Evolutionary conservation across 202 grass and related monocot species (phyloP).

Genomic region (Hordeum pubiflorum): DNA sequence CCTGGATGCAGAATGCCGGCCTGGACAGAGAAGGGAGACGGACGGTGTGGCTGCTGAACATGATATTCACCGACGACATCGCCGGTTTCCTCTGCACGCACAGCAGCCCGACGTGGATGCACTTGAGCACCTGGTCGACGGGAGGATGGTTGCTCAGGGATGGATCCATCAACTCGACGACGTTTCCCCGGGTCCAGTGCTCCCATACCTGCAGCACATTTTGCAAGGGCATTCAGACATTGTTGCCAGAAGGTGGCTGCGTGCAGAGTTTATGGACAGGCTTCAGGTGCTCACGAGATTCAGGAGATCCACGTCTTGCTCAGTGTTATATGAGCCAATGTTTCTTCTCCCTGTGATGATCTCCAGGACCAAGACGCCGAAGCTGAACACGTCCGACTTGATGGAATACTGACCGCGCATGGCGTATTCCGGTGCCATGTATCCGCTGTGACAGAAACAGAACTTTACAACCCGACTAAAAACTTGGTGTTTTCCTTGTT

Average conservation of each 20-base stretch:
- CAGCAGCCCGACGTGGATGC: constrained; percentile 39
- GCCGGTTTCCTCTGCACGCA: constrained; percentile 46
- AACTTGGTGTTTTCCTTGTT: not conserved
- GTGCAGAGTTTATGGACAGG: not conserved
- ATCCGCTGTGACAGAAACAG: constrained; percentile 27
- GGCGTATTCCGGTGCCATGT: constrained; percentile 45
- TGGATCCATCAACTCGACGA: constrained; percentile 28
- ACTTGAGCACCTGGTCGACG: constrained; percentile 41
- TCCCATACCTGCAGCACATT: constrained; percentile 32
- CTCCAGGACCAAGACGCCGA: constrained; percentile 44
- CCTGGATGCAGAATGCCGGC: constrained; percentile 41
- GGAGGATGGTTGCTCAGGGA: constrained; percentile 13
- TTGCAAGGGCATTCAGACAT: not conserved
- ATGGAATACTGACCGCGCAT: constrained; percentile 38
- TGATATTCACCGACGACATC: constrained; percentile 43
- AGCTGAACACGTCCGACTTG: constrained; percentile 46
- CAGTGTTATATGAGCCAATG: not conserved
- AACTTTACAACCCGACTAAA: not conserved
- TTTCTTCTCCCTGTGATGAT: constrained; percentile 47
- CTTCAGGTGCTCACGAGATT: constrained; percentile 31
- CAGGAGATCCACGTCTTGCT: constrained; percentile 31
- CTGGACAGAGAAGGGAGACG: constrained; percentile 36
- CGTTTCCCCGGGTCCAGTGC: constrained; percentile 36
- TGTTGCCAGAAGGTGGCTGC: not conserved
- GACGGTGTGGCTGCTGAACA: constrained; percentile 44